phyloP scores from a whole-genome alignment of 208 protist genomes.

The Leptomonas pyrrhocoris region DNA sequence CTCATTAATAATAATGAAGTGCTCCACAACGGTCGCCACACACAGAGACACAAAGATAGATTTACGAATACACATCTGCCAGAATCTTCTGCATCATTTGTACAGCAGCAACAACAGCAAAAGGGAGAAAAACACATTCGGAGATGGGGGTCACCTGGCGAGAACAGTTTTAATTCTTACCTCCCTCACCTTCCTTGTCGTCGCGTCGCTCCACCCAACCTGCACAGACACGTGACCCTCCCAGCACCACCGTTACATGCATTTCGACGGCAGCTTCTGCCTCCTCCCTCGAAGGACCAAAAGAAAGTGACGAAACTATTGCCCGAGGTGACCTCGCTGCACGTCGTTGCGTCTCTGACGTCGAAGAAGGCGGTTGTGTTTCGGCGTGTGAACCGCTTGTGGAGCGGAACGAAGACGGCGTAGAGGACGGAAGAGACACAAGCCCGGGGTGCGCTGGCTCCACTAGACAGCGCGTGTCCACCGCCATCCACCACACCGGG shows the following conservation, averaged over 20 bases:
- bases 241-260: constrained; percentile 21
- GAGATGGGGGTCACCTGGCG: too few species aligned
- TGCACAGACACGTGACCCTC: constrained; percentile 15
- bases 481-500: constrained; percentile 14
- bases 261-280: background rate
- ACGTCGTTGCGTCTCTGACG: background rate
- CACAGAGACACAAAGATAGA: background rate
- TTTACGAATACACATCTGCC: too few species aligned
- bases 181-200: background rate
- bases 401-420: background rate
- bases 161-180: background rate
- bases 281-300: background rate
- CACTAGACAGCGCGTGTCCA: constrained; percentile 26
- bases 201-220: constrained; percentile 17
- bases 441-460: constrained; percentile 26
- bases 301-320: background rate
- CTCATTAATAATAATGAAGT: too few species aligned
- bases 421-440: constrained; percentile 5
- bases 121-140: too few species aligned
- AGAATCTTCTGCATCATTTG: too few species aligned
- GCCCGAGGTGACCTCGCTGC: background rate
- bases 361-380: background rate
- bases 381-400: background rate
- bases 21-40: too few species aligned
- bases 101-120: too few species aligned